phyloP scores from a whole-genome alignment of 2,329 filamentous ascomycete species.

The Venturia carpophila region DNA sequence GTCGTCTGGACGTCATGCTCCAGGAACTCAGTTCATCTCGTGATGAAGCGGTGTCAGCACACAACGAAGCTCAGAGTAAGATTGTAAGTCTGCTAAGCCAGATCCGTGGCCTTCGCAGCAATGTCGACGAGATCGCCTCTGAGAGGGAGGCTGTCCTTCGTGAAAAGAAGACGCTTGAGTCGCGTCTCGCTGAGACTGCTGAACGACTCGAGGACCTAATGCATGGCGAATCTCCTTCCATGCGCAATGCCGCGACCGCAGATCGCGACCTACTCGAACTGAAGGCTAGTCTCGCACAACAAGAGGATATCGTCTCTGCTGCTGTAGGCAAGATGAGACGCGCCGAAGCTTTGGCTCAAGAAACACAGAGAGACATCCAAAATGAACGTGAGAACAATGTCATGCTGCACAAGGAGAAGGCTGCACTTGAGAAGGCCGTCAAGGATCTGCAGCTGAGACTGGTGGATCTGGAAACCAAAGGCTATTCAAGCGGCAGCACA shows the following conservation, averaged over 20 bases:
- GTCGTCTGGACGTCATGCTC: slow-evolving; percentile 79
- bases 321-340: slow-evolving; percentile 96
- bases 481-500: slow-evolving; percentile 87
- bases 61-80: slow-evolving; percentile 91
- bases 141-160: slow-evolving; percentile 79
- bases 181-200: slow-evolving; percentile 77
- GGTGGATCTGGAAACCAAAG: slow-evolving; percentile 93
- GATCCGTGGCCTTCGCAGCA: slow-evolving; percentile 72
- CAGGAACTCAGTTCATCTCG: slow-evolving; percentile 84
- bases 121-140: slow-evolving; percentile 74
- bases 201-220: slow-evolving; percentile 81
- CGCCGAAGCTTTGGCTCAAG: slow-evolving; percentile 75
- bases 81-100: slow-evolving; percentile 85
- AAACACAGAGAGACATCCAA: slow-evolving; percentile 88
- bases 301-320: slow-evolving; percentile 85
- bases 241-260: slow-evolving; percentile 80
- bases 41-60: slow-evolving; percentile 84
- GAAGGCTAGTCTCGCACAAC: slow-evolving; percentile 79
- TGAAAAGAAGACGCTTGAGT: slow-evolving; percentile 85
- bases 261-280: slow-evolving; percentile 86
- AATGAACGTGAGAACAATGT: slow-evolving; percentile 75
- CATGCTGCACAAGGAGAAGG: slow-evolving; percentile 83
- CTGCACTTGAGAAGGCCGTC: slow-evolving; percentile 75
- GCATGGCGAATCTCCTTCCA: slow-evolving; percentile 74
- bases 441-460: slow-evolving; percentile 86